Base-by-base conservation (phyloP, 2,329 filamentous ascomycete species). In the Hortaea sp. region DNA sequence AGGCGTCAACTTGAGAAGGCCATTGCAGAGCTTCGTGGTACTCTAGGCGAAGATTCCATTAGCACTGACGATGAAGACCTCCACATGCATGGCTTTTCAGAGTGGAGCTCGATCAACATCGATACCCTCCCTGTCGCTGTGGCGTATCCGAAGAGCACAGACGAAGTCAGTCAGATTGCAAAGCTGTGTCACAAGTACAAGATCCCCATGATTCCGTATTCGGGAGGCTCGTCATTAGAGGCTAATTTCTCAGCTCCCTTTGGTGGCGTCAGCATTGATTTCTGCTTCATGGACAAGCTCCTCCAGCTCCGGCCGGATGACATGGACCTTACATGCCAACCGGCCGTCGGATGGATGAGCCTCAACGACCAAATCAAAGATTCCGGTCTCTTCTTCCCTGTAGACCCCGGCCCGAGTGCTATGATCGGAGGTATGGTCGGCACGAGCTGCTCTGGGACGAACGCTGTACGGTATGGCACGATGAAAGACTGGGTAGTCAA, bases 281-380 rank as follows among this genome's bases (percentile, higher is more conserved):
- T 95, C 63, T 78, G 80, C 1, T 79, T 79, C 59, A 95, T 95
- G 89, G 84, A 94, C 63, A 73, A 81, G 57, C 84, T 95, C 28
- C 56, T 95, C 29, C 73, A 81, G 45, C 73, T 95, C 47, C 84
- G 94, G 63, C 82, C 85, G 55, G 83, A 86, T 4, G 89, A 95
- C 63, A 88, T 95, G 85, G 89, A 95, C 57, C 75, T 95, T 42
- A 85, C 94, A 4, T 88, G 95, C 3, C 89, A 95, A 63, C 89
- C 89, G 3, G 85, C 85, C 5, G 82, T 95, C 7, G 83, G 84
- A n/a, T 95, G 88, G 88, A 88, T 94, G 76, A 80, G 85, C 44
- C 69, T 95, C 48, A 95, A 95, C 58, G 79, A 84, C 53, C 74
- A 80, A 42, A 80, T 85, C 58, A 78, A 84, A 65, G 74, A 78